A percentile compares a stretch with the other conserved stretches of the same genome.
phyloP scores from a whole-genome alignment of 1,284 basidiomycete species.

The Stygiomarasmius scandens region DNA sequence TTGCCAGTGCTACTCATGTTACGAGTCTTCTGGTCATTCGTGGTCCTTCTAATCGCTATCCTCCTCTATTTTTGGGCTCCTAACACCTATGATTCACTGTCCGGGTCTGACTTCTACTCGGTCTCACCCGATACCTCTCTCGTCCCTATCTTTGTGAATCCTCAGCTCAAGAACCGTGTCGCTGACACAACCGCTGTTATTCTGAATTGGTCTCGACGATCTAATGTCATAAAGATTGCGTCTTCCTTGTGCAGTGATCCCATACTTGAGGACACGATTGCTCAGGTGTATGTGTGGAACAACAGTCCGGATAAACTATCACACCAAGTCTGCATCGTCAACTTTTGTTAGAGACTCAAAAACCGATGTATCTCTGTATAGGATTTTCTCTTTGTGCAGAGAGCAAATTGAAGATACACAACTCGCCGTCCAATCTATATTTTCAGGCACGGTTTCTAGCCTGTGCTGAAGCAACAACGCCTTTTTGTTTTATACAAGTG shows the following conservation, averaged over 20 bases:
- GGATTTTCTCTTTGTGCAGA: constrained; percentile 53
- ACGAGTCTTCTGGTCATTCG: not conserved
- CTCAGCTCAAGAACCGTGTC: not conserved
- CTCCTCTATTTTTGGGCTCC: not conserved
- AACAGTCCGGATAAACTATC: constrained; percentile 52
- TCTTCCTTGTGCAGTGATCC: constrained; percentile 49
- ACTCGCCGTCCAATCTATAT: constrained; percentile 60
- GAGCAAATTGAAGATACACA: constrained; percentile 52
- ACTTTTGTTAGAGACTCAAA: not conserved
- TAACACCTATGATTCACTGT: not conserved
- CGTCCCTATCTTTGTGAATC: not conserved
- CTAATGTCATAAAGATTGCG: constrained; percentile 60
- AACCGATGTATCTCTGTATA: constrained; percentile 22
- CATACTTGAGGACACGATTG: constrained; percentile 49
- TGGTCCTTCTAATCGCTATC: not conserved
- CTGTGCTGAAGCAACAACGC: constrained; percentile 53
- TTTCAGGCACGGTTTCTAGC: constrained; percentile 70
- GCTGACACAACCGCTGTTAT: constrained; percentile 54
- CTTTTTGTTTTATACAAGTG: constrained; percentile 68
- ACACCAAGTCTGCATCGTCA: constrained; percentile 38
- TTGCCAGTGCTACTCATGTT: not conserved
- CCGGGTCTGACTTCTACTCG: not conserved
- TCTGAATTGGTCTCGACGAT: constrained; percentile 66
- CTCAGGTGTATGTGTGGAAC: constrained; percentile 64
- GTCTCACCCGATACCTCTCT: not conserved